Evolutionary conservation across 2,329 filamentous ascomycete species (phyloP).

Genomic region (Colletotrichum destructivum): DNA sequence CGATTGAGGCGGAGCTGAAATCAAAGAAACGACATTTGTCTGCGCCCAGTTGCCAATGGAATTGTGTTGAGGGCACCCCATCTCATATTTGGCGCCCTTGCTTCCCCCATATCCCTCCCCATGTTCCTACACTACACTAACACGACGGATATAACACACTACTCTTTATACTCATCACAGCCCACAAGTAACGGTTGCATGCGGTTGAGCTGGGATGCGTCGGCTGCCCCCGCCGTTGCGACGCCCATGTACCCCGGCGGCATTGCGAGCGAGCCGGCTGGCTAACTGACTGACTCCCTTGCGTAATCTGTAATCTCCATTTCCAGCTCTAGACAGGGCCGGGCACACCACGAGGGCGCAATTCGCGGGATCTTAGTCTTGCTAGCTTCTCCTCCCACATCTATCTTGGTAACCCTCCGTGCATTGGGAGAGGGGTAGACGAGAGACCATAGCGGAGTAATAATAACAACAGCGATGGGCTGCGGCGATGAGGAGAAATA

Average conservation of each 20-base stretch:
- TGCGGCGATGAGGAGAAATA: neutral
- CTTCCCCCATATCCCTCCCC: constrained; percentile 20
- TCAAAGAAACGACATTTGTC: neutral
- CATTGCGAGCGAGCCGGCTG: neutral
- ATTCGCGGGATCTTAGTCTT: constrained; percentile 7
- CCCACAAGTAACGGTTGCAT: neutral
- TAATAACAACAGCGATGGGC: neutral
- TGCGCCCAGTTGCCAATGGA: constrained; percentile 1
- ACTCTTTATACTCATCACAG: neutral
- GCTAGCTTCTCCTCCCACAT: neutral
- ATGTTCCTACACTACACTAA: neutral
- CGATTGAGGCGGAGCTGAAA: neutral
- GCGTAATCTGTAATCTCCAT: constrained; percentile 18
- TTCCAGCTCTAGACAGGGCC: constrained; percentile 20
- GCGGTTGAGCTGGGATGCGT: constrained; percentile 26
- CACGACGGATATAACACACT: no score
- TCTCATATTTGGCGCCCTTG: constrained; percentile 16
- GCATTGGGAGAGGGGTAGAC: neutral
- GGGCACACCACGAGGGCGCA: constrained; percentile 34
- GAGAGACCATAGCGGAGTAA: constrained; percentile 3
- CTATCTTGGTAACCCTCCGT: constrained; percentile 6
- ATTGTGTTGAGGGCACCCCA: constrained; percentile 23
- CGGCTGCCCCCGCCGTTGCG: constrained; percentile 28
- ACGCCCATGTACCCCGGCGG: constrained; percentile 11
- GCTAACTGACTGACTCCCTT: neutral